Base-by-base conservation (phyloP, 225 moss, liverwort and hornwort genomes). In the Sphagnum tenellum region DNA sequence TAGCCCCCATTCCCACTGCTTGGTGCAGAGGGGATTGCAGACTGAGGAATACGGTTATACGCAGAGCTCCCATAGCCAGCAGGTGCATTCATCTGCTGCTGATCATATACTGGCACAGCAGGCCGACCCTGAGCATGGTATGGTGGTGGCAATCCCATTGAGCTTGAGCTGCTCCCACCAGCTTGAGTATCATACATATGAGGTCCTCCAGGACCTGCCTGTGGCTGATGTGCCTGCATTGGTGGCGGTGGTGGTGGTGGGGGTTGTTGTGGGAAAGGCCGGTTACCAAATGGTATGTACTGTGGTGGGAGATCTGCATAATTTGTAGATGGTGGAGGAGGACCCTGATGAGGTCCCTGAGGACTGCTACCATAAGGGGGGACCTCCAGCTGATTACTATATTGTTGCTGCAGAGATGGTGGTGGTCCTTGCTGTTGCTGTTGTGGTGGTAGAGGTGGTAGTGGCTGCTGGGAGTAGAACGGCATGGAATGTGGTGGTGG, bases 111-210 rank as follows among this genome's bases (percentile, higher is more conserved):
- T 55, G 81, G 70, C 2, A 74, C 73, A 44, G 68, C 70, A 57
- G 74, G 75, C 73, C 80, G 88, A 54, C 74, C 77, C 72, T 81
- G 88, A 59, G 76, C 70, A 69, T 82, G 82, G 72, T 89, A 84
- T 46, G 81, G 69, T 46, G 77, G 72, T 47, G 81, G 75, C 60
- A 87, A 54, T 69, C 82, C 71, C 63, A 87, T 74, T 13, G 79
- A 83, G 57, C 76, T 84, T 66, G 79, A 84, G 50, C 74, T 69
- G 56, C 55, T 72, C 60, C 81, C 81, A 69, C 69, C 66, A 47
- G 72, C 48, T 12, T 81, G 71, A 75, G 88, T 50, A 14, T 88
- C 91, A 55, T 84, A 91, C 71, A 84, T 79, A 62, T 76, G 79
- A 65, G 64, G 55, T 59, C 79, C 77, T 56, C 76, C 74, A 49